Base-by-base conservation (phyloP, 768 basidiomycete species). In the Tephrocybe rancida region DNA sequence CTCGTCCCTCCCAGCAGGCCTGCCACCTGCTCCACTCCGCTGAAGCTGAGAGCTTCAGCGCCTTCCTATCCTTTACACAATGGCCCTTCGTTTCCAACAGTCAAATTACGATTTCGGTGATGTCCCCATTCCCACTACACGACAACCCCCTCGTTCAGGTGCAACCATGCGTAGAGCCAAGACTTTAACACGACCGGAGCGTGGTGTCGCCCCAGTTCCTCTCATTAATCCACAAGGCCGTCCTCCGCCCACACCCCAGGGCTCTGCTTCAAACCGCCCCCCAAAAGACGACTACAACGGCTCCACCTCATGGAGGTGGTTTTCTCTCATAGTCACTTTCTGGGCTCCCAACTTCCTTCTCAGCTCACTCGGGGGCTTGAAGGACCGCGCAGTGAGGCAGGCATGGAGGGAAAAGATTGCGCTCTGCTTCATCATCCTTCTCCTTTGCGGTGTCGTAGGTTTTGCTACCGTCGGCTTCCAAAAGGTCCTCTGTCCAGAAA, bases 381-480 rank as follows among this genome's bases (percentile, higher is more conserved):
- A 83, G 66, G 93, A 95, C 70, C 81, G 81, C 62, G 77, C 82
- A 32, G 79, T 83, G 48, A 77, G 85, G 56, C 92, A 97, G 69
- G 97, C 97, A 1, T 99, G 97, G 97, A 84, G 95, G 65, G 97
- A 99, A 72, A 99, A 98, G 78, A 86, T 96, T 53, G 85, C 94
- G 5, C 77, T 99, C 3, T 98, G 95, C 71, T 85, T 90, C 69
- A 87, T 98, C 64, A 91, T 94, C 46, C 59, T 83, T 52, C 34
- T 94, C 39, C 70, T 97, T 18, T 97, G 96, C 60, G 85, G 78
- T 18, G 69, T 76, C 41, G 82, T 98, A 48, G 96, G 92, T 9
- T 99, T 99, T 72, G 79, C 88, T 50, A 99, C 97, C 34, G 92
- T 99, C 60, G 96, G 96, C 30, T 84, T 96, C 42, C 92, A 97